Percentiles rank a stretch among this genome's conserved stretches.
Conservation (phyloP, 768 basidiomycete genomes). For the Boletus patriciae region DNA sequence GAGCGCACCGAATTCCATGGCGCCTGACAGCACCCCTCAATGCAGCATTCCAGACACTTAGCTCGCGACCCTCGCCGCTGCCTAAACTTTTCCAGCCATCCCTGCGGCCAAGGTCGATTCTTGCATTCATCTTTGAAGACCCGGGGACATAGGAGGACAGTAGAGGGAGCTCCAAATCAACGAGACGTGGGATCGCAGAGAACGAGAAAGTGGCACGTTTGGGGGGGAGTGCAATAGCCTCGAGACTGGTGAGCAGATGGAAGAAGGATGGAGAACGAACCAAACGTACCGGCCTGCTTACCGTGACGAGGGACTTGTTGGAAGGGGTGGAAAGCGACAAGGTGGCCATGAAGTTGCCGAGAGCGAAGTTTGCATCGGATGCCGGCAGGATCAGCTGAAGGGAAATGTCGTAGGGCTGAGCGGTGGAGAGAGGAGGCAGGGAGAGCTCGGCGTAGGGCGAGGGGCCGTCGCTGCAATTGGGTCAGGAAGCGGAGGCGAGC, state of each 20-base stretch:
- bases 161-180: conserved; percentile 56
- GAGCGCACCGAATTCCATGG: conserved; percentile 65
- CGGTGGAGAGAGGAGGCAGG: conserved; percentile 51
- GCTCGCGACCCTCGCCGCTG: conserved; percentile 67
- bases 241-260: conserved; percentile 11
- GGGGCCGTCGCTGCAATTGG: conserved; percentile 52
- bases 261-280: neutral
- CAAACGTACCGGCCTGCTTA: conserved; percentile 64
- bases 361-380: conserved; percentile 62
- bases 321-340: conserved; percentile 56
- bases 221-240: conserved; percentile 61
- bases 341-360: conserved; percentile 85
- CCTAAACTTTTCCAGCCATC: conserved; percentile 75
- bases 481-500: conserved; percentile 2
- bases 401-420: conserved; percentile 76
- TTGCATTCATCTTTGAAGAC: conserved; percentile 51
- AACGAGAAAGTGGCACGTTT: conserved; percentile 35
- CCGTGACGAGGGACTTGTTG: conserved; percentile 61
- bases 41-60: conserved; percentile 63
- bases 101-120: conserved; percentile 68
- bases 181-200: conserved; percentile 40
- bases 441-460: conserved; percentile 60
- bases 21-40: conserved; percentile 63
- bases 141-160: conserved; percentile 53
- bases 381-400: conserved; percentile 66